Percentiles rank a stretch among this genome's conserved stretches.
phyloP scores from a whole-genome alignment of 208 protist genomes.

The Trichomonas tenax region DNA sequence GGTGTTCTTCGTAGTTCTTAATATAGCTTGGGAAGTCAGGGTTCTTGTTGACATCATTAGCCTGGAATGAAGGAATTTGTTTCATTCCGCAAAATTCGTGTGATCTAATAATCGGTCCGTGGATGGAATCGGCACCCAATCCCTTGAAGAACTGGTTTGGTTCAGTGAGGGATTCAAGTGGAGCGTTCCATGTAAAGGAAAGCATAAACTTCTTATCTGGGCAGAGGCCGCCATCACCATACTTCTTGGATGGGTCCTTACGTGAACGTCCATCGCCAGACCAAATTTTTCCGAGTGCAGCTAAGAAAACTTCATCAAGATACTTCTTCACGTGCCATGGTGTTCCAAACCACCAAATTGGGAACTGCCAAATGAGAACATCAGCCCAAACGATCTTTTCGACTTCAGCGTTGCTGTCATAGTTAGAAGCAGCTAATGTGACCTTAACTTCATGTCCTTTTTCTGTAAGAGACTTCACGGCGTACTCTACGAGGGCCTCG shows the following conservation, averaged over 20 bases:
- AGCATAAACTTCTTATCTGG: background rate
- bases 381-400: background rate
- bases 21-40: background rate
- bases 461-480: background rate
- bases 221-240: background rate
- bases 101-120: background rate
- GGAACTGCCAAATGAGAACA: background rate
- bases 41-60: background rate
- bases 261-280: background rate
- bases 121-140: background rate
- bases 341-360: background rate
- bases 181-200: background rate
- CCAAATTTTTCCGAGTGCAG: background rate
- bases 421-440: background rate
- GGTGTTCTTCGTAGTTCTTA: background rate
- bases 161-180: background rate
- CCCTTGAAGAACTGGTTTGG: background rate
- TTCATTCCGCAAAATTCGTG: background rate
- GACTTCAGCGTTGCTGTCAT: background rate
- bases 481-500: background rate
- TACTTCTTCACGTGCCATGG: background rate
- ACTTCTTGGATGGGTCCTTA: background rate
- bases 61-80: background rate
- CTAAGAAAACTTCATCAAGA: background rate
- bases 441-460: background rate